Evolutionary conservation across 768 basidiomycete species (phyloP), one percentile per base, ranked within the genome.

Genomic region (Phanerochaete carnosa): DNA sequence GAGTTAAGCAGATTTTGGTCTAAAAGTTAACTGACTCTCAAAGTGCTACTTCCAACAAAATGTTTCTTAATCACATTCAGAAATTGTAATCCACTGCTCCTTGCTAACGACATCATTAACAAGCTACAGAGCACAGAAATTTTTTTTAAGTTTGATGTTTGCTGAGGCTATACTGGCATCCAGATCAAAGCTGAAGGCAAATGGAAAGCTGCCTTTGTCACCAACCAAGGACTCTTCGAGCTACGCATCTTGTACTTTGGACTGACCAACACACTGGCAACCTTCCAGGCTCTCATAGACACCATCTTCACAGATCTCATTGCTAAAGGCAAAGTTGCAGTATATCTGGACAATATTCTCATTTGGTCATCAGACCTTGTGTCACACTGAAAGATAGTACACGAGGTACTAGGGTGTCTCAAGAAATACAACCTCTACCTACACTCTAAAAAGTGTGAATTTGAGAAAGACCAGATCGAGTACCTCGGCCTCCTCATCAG

Each of bases 291-390:
- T 0, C 68, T 73, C 65, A 74, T 74, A 66, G 69, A 75, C 61
- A 64, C 69, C 63, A 57, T 75, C 4, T 69, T 76, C 50, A 16
- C 57, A 11, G 68, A 77, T 37, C 1, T 74, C 50, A 69, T 80
- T 19, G 60, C 65, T 1, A 22, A 59, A 32, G 71, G 72, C 0
- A 70, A 75, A 25, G 73, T 84, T 19, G 62, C 71, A 0, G 74
- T 82, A 46, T 80, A 84, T 63, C 64, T 82, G 35, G 78, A 80
- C 57, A 73, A 82, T 57, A 80, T n/a, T n/a, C n/a, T n/a, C n/a
- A n/a, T n/a, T n/a, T n/a, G n/a, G n/a, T n/a, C n/a, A n/a, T n/a
- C n/a, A n/a, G n/a, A n/a, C n/a, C n/a, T n/a, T n/a, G n/a, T n/a
- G n/a, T n/a, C n/a, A n/a, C n/a, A n/a, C n/a, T n/a, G n/a, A n/a